Evolutionary conservation across 169 alveolate genomes (phyloP), one percentile per base, ranked within the genome.

Genomic region (Plasmodium blacklocki): DNA sequence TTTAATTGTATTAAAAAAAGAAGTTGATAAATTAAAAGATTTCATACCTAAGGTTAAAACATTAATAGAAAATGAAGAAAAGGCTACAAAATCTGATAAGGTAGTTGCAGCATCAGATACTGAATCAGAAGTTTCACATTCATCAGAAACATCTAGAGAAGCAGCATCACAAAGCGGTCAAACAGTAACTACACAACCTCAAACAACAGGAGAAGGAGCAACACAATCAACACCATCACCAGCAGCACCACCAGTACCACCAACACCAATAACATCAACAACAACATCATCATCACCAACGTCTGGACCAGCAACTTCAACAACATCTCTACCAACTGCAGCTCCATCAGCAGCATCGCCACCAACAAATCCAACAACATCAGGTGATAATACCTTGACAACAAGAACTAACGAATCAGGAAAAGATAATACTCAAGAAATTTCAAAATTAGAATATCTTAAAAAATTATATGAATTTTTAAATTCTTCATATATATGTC

Each of bases 21-120:
- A 78, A 58, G n/a, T 78, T 52, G 89, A 78, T 70, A 78, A 67
- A 52, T 18, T 78, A 23, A 39, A 21, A 45, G 23, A 14, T 1
- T 64, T 66, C 39, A 78, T 78, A 7, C 89, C 89, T 2, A 78
- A 78, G 67, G 67, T 78, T 0, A n/a, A 78, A 6, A 6, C 19
- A 15, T 49, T 78, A 50, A n/a, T 78, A 26, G 26, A 50, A 39
- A 39, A 52, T 19, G 89, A 76, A 32, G 52, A 76, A 56, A 21
- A 73, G 60, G 15, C 1, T 14, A 50, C 60, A 50, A 1, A 1
- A 0, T 6, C 14, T 14, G 60, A n/a, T 15, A 2, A 21, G 23
- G 18, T 15, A 29, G 32, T 5, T 23, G 5, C 2, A 49, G 63
- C 12, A 76, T 19, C 49, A 32, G 43, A 26, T 62, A 18, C 26